These are phyloP conservation scores for Agastache rugosa DNA, from an alignment of 257 asterid genomes.

Conservation along the genomic window DNA sequence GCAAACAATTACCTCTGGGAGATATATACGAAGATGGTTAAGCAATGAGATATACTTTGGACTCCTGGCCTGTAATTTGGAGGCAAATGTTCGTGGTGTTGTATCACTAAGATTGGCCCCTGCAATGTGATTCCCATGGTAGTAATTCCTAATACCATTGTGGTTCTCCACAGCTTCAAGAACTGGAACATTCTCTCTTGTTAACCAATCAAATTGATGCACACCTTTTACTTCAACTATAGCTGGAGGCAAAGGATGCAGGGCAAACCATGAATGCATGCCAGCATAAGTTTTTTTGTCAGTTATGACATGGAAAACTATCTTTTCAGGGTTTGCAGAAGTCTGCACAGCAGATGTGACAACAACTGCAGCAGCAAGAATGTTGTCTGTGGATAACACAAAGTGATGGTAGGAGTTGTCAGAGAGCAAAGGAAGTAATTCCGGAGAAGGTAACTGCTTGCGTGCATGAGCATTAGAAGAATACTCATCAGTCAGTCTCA, in stretches of 20 bases:
- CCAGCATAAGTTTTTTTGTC: conserved; percentile 99
- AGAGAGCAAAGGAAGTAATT: conserved; percentile 88
- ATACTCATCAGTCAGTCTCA: conserved; percentile 93
- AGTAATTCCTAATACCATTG: conserved; percentile 77
- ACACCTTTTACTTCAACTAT: conserved; percentile 95
- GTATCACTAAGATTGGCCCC: conserved; percentile 89
- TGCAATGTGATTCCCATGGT: conserved; percentile 91
- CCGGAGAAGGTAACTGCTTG: conserved; percentile 94
- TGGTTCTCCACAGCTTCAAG: conserved; percentile 97
- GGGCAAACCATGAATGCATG: conserved; percentile 99
- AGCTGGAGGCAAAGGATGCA: conserved; percentile 85
- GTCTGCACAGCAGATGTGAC: conserved; percentile 81
- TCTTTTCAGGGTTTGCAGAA: conserved; percentile 69
- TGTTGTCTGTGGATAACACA: conserved; percentile 90
- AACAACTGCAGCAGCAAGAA: conserved; percentile 95
- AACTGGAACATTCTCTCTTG: conserved; percentile 95
- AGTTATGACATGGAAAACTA: conserved; percentile 97
- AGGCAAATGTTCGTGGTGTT: conserved; percentile 87
- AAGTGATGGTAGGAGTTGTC: conserved; percentile 87
- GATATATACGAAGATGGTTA: conserved; percentile 95
- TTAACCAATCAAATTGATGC: conserved; percentile 98
- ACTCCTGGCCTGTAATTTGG: conserved; percentile 93
- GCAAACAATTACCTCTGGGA: conserved; percentile 83
- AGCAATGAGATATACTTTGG: conserved; percentile 96
- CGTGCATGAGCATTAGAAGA: conserved; percentile 99